These are phyloP conservation scores for Phalaenopsis hybrid DNA, from an alignment of 116 monocot genomes.

Conservation along the genomic window DNA sequence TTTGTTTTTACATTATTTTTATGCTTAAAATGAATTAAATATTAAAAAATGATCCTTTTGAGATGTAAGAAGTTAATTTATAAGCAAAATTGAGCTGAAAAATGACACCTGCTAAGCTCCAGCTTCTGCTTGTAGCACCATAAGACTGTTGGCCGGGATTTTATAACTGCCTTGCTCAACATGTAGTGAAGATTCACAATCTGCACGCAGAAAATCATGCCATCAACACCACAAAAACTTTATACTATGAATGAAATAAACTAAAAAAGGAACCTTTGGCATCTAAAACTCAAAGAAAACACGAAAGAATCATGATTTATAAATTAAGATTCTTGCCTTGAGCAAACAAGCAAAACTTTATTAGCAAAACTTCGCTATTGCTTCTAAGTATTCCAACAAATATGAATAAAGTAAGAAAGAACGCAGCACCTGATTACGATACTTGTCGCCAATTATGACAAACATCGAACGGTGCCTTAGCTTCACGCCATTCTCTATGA, in stretches of 20 bases:
- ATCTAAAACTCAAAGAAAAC: not conserved
- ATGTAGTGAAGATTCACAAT: conserved; percentile 76
- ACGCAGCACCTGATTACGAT: conserved; percentile 57
- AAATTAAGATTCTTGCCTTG: too few relatives aligned
- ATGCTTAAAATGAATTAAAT: not conserved
- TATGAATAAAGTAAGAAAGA: not conserved
- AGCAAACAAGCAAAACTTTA: too few relatives aligned
- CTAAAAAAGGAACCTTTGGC: not conserved
- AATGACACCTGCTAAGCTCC: conserved; percentile 77
- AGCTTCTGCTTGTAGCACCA: conserved; percentile 94
- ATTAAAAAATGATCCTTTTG: not conserved
- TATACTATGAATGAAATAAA: not conserved
- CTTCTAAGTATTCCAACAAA: not conserved
- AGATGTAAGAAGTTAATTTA: too few relatives aligned
- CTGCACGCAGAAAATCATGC: conserved; percentile 11
- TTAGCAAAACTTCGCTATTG: not conserved
- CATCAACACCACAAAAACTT: not conserved
- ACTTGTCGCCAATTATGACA: conserved; percentile 85
- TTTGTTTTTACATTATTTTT: not conserved
- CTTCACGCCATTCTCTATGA: conserved; percentile 92
- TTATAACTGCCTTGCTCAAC: conserved; percentile 52
- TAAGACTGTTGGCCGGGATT: conserved; percentile 57
- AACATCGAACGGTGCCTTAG: conserved; percentile 82
- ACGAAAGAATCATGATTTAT: not conserved
- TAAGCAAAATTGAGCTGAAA: not conserved